A percentile compares a stretch with the other conserved stretches of the same genome.
Conservation (phyloP, 2,329 filamentous ascomycete species). For the Hymenoscyphus albidus region DNA sequence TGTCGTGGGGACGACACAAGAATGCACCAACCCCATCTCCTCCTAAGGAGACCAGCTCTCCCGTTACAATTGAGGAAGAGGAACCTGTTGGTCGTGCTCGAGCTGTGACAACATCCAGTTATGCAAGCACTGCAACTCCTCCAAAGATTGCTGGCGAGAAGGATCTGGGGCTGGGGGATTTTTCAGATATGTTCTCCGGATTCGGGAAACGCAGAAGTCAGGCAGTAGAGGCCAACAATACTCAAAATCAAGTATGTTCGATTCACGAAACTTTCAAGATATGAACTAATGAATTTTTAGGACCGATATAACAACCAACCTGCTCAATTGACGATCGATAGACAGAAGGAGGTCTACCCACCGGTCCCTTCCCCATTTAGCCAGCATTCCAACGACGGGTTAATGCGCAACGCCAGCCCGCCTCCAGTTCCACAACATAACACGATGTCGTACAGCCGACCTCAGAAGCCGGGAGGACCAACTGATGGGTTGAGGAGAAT, state of each 20-base stretch:
- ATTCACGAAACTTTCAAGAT: neutral
- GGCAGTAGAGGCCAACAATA: conserved; percentile 27
- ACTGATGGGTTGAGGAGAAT: conserved; percentile 30
- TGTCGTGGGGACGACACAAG: conserved; percentile 36
- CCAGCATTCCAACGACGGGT: conserved; percentile 31
- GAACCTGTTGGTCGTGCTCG: conserved; percentile 26
- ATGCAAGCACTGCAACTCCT: conserved; percentile 35
- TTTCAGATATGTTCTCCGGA: conserved; percentile 35
- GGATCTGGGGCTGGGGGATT: conserved; percentile 34
- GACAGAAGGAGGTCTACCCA: conserved; percentile 26
- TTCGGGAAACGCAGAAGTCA: conserved; percentile 32
- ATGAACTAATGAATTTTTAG: neutral
- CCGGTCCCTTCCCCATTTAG: conserved; percentile 27
- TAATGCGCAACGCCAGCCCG: conserved; percentile 32
- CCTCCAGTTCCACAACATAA: conserved; percentile 21
- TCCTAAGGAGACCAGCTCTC: conserved; percentile 24
- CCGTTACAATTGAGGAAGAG: conserved; percentile 20
- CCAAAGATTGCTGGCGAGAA: conserved; percentile 29
- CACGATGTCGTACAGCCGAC: conserved; percentile 11
- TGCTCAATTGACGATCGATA: conserved; percentile 31
- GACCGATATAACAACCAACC: conserved; percentile 22
- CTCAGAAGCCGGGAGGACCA: conserved; percentile 19
- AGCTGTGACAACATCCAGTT: conserved; percentile 33
- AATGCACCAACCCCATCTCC: conserved; percentile 21
- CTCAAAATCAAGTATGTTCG: conserved; percentile 31